Percentiles rank a stretch among this genome's conserved stretches.
Evolutionary conservation across 768 basidiomycete species (phyloP).

Genomic region (Lanmaoa pseudosensibilis): DNA sequence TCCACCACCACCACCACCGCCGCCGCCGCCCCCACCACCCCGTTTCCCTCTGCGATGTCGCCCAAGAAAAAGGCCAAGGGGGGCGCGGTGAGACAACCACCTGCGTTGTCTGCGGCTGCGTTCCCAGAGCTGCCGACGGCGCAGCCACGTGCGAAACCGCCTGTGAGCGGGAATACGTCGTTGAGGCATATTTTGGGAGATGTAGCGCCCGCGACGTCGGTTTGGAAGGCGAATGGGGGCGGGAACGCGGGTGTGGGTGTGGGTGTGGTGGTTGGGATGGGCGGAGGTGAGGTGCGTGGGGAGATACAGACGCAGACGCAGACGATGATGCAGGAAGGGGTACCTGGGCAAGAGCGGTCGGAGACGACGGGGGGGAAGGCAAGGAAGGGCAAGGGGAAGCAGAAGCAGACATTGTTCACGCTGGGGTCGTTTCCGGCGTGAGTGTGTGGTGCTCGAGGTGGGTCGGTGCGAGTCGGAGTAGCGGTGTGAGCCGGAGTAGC

Average conservation of each 20-base stretch:
- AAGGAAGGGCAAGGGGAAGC: constrained; percentile 79
- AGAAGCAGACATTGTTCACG: constrained; percentile 83
- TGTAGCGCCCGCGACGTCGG: constrained; percentile 28
- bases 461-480: neutral
- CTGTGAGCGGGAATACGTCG: constrained; percentile 62
- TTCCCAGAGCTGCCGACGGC: constrained; percentile 72
- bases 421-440: constrained; percentile 48
- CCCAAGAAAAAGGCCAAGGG: constrained; percentile 16
- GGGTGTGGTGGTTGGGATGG: neutral
- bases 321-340: neutral
- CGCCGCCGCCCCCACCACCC: neutral
- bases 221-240: constrained; percentile 27
- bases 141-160: constrained; percentile 41
- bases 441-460: constrained; percentile 1
- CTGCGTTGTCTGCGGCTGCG: constrained; percentile 51
- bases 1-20: neutral
- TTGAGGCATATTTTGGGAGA: constrained; percentile 57
- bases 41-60: neutral
- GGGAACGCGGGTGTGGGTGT: neutral
- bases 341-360: neutral
- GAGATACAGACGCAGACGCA: neutral
- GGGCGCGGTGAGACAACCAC: constrained; percentile 17
- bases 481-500: too few species aligned
- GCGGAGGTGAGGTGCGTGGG: neutral
- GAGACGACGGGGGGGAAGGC: constrained; percentile 40